Conservation (phyloP, 345 rosid species). For the Syzygium aromaticum region DNA sequence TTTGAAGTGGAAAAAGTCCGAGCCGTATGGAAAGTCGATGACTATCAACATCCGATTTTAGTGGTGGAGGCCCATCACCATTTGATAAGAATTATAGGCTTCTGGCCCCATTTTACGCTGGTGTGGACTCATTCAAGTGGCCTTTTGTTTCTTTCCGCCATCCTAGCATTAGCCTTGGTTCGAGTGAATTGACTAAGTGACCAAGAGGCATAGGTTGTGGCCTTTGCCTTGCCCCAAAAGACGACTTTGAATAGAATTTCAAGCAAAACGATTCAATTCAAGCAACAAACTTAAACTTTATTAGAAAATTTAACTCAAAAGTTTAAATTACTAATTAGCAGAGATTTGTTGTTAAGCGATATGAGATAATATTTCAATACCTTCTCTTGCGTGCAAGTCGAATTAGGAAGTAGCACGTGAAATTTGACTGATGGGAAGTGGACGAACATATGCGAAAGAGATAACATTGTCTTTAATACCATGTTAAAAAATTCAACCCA, state of each 20-base stretch:
- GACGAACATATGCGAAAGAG: not conserved
- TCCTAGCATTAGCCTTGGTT: not conserved
- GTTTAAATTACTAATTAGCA: accelerated
- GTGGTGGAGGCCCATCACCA: not conserved
- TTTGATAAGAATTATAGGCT: not conserved
- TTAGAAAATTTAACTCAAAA: not conserved
- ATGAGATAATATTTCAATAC: not conserved
- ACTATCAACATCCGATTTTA: not conserved
- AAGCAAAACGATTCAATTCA: not conserved
- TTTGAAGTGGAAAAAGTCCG: not conserved
- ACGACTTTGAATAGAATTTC: not conserved
- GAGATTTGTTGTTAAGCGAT: not conserved
- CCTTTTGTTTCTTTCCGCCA: not conserved
- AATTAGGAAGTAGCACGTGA: not conserved
- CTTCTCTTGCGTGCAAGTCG: accelerated
- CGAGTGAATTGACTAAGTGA: not conserved
- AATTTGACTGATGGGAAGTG: not conserved
- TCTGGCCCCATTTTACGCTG: not conserved
- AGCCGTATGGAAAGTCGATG: not conserved
- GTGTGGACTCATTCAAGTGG: not conserved
- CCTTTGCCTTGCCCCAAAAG: not conserved
- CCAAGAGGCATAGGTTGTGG: not conserved
- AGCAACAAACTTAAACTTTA: not conserved
- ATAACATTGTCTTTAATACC: not conserved
- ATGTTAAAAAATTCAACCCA: not conserved